phyloP scores from a whole-genome alignment of 768 basidiomycete genomes.

The Phanerochaete sordida region DNA sequence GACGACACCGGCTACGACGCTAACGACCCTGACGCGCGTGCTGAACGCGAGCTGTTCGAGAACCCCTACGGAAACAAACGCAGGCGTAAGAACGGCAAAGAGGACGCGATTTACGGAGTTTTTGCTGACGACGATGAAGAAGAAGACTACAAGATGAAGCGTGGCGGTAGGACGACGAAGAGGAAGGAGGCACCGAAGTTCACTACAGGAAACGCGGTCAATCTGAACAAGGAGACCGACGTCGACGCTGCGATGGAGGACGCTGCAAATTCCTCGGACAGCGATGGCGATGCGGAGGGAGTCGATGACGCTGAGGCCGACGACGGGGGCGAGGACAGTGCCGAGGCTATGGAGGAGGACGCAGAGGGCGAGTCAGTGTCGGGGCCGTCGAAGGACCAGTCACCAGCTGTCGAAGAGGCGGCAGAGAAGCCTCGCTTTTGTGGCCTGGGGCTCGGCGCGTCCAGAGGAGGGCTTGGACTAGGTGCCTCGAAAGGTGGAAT shows the following conservation, averaged over 20 bases:
- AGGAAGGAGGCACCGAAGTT: conserved; percentile 81
- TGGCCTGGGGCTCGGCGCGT: conserved; percentile 41
- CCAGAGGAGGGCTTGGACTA: conserved; percentile 31
- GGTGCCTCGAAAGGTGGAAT: conserved; percentile 31
- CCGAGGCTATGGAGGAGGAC: conserved; percentile 31
- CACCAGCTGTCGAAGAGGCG: conserved; percentile 51
- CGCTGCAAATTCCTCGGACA: conserved; percentile 36
- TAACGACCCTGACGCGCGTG: conserved; percentile 58
- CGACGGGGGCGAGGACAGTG: conserved; percentile 32
- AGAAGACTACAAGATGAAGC: conserved; percentile 24
- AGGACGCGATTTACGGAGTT: conserved; percentile 73
- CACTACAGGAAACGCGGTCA: conserved; percentile 50
- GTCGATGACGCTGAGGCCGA: conserved; percentile 25
- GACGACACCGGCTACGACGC: conserved; percentile 43
- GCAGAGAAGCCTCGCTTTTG: conserved; percentile 42
- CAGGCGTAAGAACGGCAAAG: conserved; percentile 59
- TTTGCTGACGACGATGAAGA: conserved; percentile 70
- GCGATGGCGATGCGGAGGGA: conserved; percentile 21
- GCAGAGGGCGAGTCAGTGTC: conserved; percentile 34
- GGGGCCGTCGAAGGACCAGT: conserved; percentile 50
- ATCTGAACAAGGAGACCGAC: conserved; percentile 41
- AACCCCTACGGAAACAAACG: conserved; percentile 75
- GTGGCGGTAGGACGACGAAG: conserved; percentile 42
- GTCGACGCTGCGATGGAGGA: conserved; percentile 33
- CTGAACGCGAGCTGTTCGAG: conserved; percentile 72